phyloP scores from a whole-genome alignment of 2,329 filamentous ascomycete genomes.

The Colletotrichum nymphaeae region DNA sequence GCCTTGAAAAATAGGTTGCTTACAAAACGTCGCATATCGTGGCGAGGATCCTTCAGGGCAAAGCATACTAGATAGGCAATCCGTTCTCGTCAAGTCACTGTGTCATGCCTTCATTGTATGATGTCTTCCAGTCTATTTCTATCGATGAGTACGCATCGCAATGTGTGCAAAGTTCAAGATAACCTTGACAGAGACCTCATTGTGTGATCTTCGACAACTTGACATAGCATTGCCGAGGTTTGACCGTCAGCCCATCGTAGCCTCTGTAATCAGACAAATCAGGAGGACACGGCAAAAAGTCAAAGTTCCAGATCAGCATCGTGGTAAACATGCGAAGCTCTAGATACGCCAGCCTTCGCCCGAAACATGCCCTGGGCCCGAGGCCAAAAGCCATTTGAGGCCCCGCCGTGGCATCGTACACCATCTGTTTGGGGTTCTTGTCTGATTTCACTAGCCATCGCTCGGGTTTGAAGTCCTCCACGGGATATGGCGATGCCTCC shows the following conservation, averaged over 20 bases:
- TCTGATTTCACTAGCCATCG: conserved; percentile 8
- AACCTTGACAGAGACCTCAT: background rate
- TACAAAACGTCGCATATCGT: conserved; percentile 17
- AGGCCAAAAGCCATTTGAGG: background rate
- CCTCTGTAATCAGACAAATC: background rate
- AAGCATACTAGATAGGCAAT: background rate
- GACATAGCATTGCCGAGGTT: background rate
- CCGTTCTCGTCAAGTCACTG: background rate
- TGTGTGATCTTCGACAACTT: background rate
- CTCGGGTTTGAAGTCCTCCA: conserved; percentile 8
- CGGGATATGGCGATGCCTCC: background rate
- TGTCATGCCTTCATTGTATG: background rate
- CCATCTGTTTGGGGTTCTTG: background rate
- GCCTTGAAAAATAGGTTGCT: conserved; percentile 17
- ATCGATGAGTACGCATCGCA: too few relatives aligned
- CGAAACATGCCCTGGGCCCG: background rate
- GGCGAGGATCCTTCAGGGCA: background rate
- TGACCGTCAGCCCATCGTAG: background rate
- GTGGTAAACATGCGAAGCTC: background rate
- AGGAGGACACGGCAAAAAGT: background rate
- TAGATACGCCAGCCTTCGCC: background rate
- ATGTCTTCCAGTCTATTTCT: background rate
- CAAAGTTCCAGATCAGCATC: background rate
- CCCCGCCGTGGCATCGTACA: background rate
- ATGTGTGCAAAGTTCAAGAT: too few relatives aligned